Evolutionary conservation across 2,329 filamentous ascomycete genomes (phyloP), one percentile per base, ranked within the genome.

Genomic region (Sporothrix brasiliensis): DNA sequence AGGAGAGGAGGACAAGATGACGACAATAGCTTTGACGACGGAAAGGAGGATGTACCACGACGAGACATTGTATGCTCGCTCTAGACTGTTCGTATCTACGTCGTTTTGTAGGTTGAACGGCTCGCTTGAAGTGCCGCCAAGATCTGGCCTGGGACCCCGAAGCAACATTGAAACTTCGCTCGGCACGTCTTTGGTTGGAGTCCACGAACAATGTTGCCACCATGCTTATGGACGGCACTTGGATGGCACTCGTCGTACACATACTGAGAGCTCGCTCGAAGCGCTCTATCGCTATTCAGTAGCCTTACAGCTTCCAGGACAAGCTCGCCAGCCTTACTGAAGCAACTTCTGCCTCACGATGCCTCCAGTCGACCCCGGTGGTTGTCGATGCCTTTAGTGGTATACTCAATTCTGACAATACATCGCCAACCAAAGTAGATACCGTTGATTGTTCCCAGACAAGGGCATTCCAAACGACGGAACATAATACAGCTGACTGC

Each of bases 261-360:
- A 54, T 54, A 56, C 34, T 34, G 53, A 56, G 34, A 56, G 53
- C 19, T 56, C 21, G n/a, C n/a, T 27, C 50, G 50, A 53, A 53
- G 19, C 27, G 53, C 13, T 27, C 53, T 56, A 56, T 54, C 24
- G 50, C 50, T 34, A 9, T 34, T 34, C 34, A 34, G 34, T 7
- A 34, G 13, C 11, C 14, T 13, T 30, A 30, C 34, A 16, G 6
- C 14, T 34, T 14, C 53, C 7, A n/a, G 34, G 27, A 13, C 6
- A 34, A 56, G 27, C 53, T 56, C 19, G 11, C 21, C 27, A 24
- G 52, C 24, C 13, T 54, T 24, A 30, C 16, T 54, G 52, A 16
- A 54, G 52, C 52, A 54, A 21, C 6, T 24, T 54, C 24, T 30
- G 13, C 11, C 52, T 14, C 16, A 19, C 44, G 4, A 16, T 16